A percentile compares a stretch with the other conserved stretches of the same genome.
phyloP scores from a whole-genome alignment of 1,284 basidiomycete genomes.

The Heterobasidion irregulare region DNA sequence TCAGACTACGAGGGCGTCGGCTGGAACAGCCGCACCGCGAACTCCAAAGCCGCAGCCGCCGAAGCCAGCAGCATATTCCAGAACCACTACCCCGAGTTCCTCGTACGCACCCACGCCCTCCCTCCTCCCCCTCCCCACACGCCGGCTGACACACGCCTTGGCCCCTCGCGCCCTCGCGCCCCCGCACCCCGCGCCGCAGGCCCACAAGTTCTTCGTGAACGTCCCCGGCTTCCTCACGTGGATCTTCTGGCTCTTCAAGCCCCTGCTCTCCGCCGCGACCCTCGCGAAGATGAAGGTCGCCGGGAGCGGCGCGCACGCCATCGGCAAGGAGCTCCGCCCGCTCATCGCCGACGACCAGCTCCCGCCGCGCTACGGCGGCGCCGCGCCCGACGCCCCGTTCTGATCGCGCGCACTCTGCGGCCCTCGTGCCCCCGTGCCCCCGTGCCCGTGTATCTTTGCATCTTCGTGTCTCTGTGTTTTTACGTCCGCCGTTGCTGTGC shows the following conservation, averaged over 20 bases:
- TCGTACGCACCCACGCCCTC: slow-evolving; percentile 34
- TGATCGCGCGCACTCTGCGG: too few species aligned
- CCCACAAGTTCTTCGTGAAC: slow-evolving; percentile 72
- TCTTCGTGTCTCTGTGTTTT: too few species aligned
- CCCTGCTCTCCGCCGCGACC: slow-evolving; percentile 59
- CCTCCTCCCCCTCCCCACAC: background rate
- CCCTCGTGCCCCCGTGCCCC: too few species aligned
- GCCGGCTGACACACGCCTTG: too few species aligned
- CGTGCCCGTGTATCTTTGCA: too few species aligned
- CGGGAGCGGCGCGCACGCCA: slow-evolving; percentile 48
- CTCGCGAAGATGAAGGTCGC: slow-evolving; percentile 72
- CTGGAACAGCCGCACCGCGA: slow-evolving; percentile 56
- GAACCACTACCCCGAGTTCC: slow-evolving; percentile 68
- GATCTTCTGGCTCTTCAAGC: slow-evolving; percentile 80
- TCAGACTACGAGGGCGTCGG: slow-evolving; percentile 72
- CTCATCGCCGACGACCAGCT: slow-evolving; percentile 47
- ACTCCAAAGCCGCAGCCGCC: slow-evolving; percentile 65
- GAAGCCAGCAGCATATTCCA: slow-evolving; percentile 66
- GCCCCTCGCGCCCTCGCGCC: background rate
- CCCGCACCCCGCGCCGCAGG: slow-evolving; percentile 25
- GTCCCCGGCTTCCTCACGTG: slow-evolving; percentile 66
- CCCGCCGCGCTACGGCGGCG: slow-evolving; percentile 63
- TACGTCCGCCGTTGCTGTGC: too few species aligned
- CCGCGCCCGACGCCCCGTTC: slow-evolving; percentile 7
- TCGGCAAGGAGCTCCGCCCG: slow-evolving; percentile 48